phyloP scores from a whole-genome alignment of 345 rosid genomes.

The Pseudoturritis turrita region DNA sequence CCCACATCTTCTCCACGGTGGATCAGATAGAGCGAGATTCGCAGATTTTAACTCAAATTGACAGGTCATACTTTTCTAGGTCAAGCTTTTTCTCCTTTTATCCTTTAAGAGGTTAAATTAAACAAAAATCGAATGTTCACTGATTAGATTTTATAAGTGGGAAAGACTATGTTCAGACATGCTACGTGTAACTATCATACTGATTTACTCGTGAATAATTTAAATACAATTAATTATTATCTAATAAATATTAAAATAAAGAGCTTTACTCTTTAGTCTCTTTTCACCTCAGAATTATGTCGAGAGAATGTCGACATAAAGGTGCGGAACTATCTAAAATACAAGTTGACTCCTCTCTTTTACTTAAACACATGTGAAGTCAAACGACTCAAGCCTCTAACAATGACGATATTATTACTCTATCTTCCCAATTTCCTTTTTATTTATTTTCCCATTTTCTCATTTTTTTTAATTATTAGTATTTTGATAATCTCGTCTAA shows the following conservation, averaged over 20 bases:
- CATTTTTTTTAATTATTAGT: not conserved
- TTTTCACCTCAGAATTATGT: slow-evolving; percentile 8
- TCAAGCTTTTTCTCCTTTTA: no score
- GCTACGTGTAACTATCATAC: slow-evolving; percentile 1
- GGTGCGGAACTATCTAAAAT: not conserved
- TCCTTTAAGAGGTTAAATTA: not conserved
- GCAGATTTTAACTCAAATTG: no score
- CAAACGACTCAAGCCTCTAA: not conserved
- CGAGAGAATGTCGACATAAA: slow-evolving; percentile 33
- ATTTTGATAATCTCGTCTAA: not conserved
- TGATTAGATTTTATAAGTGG: not conserved
- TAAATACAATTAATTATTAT: not conserved
- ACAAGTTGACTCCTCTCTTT: slow-evolving; percentile 2
- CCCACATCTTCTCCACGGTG: no score
- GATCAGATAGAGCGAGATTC: no score
- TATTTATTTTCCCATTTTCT: not conserved
- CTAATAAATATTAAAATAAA: not conserved
- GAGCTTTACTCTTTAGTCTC: slow-evolving; percentile 13
- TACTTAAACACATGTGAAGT: slow-evolving; percentile 2
- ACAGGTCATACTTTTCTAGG: no score
- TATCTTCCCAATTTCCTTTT: not conserved
- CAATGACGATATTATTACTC: slow-evolving; percentile 27
- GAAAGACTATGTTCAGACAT: not conserved
- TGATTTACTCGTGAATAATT: slow-evolving; percentile 3
- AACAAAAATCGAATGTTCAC: not conserved